Conservation (phyloP, 306 rosid genomes). For the Medicago lupulina region DNA sequence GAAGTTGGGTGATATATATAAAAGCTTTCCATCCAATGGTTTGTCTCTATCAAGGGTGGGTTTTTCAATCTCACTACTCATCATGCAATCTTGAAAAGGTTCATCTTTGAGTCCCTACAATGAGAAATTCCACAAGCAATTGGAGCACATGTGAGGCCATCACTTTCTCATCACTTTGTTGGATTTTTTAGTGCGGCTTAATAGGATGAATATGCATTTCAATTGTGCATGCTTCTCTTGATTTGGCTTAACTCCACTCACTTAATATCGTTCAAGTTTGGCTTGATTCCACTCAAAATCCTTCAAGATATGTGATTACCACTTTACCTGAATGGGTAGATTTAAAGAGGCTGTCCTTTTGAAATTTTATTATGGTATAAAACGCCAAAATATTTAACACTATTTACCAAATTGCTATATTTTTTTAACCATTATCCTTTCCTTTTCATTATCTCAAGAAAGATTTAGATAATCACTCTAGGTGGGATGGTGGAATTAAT, state of each 20-base stretch:
- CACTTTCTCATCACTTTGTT: conserved; percentile 34
- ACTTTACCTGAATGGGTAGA: conserved; percentile 18
- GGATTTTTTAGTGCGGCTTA: conserved; percentile 18
- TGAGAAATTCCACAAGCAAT: conserved; percentile 39
- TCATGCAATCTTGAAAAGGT: conserved; percentile 53
- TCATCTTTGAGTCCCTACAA: conserved; percentile 38
- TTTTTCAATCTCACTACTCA: conserved; percentile 42
- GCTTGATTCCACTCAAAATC: conserved; percentile 41
- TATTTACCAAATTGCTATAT: conserved; percentile 13
- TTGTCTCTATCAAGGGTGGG: conserved; percentile 49
- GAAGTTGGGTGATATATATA: conserved; percentile 40
- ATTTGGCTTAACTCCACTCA: conserved; percentile 46
- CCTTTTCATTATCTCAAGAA: conserved; percentile 22
- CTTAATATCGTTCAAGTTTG: conserved; percentile 27
- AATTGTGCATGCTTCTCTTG: conserved; percentile 36
- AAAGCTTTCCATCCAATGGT: conserved; percentile 36
- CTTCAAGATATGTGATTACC: conserved; percentile 19
- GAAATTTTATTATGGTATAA: conserved; percentile 26
- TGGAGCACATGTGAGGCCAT: conserved; percentile 46
- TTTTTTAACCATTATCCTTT: conserved; percentile 14
- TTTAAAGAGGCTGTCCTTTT: conserved; percentile 14
- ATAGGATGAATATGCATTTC: conserved; percentile 40
- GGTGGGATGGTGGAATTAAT: conserved; percentile 21
- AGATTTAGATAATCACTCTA: conserved; percentile 39
- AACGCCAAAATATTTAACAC: conserved; percentile 21